Percentiles rank a stretch among this genome's conserved stretches.
phyloP scores from a whole-genome alignment of 1,284 basidiomycete species.

The Wallemia ichthyophaga region DNA sequence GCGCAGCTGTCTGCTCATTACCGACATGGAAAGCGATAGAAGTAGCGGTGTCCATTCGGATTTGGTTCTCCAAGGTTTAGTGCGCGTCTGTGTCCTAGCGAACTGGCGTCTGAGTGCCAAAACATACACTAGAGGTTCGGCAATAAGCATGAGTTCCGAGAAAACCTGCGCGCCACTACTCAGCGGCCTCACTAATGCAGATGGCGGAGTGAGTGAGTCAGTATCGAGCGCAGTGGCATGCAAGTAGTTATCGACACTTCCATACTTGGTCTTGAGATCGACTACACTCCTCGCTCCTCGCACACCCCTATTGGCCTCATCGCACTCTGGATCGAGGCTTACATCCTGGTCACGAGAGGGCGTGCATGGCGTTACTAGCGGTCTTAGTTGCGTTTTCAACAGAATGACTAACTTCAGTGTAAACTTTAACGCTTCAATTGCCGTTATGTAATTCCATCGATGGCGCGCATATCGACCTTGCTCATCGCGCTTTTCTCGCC shows the following conservation, averaged over 20 bases:
- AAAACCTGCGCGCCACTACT: background rate
- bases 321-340: constrained; percentile 30
- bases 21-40: background rate
- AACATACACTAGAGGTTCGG: background rate
- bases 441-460: constrained; percentile 38
- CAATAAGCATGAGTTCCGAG: background rate
- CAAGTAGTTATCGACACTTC: constrained; percentile 38
- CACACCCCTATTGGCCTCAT: constrained; percentile 28
- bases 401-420: constrained; percentile 38
- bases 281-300: constrained; percentile 20
- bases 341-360: constrained; percentile 64
- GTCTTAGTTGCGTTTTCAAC: constrained; percentile 33
- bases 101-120: background rate
- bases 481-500: constrained; percentile 26
- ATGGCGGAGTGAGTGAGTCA: constrained; percentile 32
- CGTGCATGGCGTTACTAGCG: constrained; percentile 38
- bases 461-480: constrained; percentile 11
- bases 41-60: background rate
- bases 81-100: background rate
- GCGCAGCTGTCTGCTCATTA: background rate
- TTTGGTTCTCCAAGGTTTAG: background rate
- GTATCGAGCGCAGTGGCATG: constrained; percentile 43
- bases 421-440: constrained; percentile 52
- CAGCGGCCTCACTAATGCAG: constrained; percentile 25
- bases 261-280: constrained; percentile 22